Conservation (phyloP, 805 yeast species). For the Yarrowia keelungensis region DNA sequence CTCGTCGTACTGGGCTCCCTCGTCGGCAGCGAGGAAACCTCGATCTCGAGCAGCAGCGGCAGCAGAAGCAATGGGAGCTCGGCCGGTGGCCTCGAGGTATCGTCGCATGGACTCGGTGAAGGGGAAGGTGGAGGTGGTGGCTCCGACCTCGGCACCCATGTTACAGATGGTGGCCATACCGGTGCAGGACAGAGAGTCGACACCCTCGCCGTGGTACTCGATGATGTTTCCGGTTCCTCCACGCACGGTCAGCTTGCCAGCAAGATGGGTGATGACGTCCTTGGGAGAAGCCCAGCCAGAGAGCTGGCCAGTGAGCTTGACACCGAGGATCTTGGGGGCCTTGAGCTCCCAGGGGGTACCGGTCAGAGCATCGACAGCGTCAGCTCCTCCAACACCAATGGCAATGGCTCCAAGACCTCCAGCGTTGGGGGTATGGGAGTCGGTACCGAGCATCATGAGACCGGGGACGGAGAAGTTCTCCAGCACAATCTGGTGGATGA, state of each 20-base stretch:
- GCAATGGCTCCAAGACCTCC: slow-evolving; percentile 99
- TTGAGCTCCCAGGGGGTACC: slow-evolving; percentile 99
- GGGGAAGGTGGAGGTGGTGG: slow-evolving; percentile 97
- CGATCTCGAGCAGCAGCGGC: slow-evolving; percentile 67
- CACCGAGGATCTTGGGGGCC: slow-evolving; percentile 95
- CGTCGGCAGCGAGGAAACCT: slow-evolving; percentile 80
- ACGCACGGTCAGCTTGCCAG: slow-evolving; percentile 91
- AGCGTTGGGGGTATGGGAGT: slow-evolving; percentile 98
- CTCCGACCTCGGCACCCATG: slow-evolving; percentile 99
- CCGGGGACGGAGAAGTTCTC: slow-evolving; percentile 98
- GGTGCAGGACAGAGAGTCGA: slow-evolving; percentile 84
- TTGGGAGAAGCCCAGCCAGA: slow-evolving; percentile 97
- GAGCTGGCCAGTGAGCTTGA: slow-evolving; percentile 86
- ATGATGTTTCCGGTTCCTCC: slow-evolving; percentile 98
- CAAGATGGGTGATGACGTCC: slow-evolving; percentile 91
- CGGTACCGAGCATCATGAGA: slow-evolving; percentile 95
- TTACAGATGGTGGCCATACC: slow-evolving; percentile 99
- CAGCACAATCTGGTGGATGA: slow-evolving; percentile 95
- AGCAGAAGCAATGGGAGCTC: slow-evolving; percentile 81
- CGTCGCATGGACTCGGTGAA: slow-evolving; percentile 80
- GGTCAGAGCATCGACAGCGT: slow-evolving; percentile 97
- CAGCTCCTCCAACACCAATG: slow-evolving; percentile 99
- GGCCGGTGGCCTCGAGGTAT: slow-evolving; percentile 82
- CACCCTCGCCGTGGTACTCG: slow-evolving; percentile 97
- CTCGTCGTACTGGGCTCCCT: slow-evolving; percentile 88